Conservation (phyloP, 108 stramenopile genomes). For the Seminavis robusta region DNA sequence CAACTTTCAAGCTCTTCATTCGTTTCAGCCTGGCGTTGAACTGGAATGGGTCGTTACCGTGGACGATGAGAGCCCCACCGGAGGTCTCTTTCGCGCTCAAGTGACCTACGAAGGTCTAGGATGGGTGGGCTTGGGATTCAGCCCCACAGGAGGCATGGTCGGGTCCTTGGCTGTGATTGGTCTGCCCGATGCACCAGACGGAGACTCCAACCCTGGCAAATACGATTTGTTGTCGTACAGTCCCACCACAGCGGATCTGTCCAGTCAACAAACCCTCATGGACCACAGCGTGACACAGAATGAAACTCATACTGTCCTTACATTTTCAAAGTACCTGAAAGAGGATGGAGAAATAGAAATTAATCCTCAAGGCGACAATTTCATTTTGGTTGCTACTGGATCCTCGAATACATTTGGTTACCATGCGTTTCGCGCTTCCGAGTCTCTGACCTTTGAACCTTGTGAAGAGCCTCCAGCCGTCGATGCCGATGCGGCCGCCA, state of each 20-base stretch:
- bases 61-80: no score
- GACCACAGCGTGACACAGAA: constrained; percentile 36
- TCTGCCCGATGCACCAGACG: constrained; percentile 28
- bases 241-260: constrained; percentile 9
- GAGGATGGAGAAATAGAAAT: constrained; percentile 52
- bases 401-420: constrained; percentile 22
- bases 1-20: no score
- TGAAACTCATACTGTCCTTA: constrained; percentile 34
- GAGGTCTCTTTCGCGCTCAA: no score
- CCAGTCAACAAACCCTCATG: constrained; percentile 47
- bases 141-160: no score
- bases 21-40: no score
- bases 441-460: background rate
- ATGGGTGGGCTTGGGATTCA: constrained; percentile 44
- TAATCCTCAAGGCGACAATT: constrained; percentile 18
- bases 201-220: constrained; percentile 24
- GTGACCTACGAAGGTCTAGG: no score
- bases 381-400: constrained; percentile 48
- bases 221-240: constrained; percentile 45
- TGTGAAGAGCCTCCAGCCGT: background rate
- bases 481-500: background rate
- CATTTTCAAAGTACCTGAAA: constrained; percentile 55
- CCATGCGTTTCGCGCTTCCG: constrained; percentile 19
- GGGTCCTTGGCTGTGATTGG: constrained; percentile 56
- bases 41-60: no score